Evolutionary conservation across 805 yeast genomes (phyloP).

Genomic region (Metschnikowia shivogae): DNA sequence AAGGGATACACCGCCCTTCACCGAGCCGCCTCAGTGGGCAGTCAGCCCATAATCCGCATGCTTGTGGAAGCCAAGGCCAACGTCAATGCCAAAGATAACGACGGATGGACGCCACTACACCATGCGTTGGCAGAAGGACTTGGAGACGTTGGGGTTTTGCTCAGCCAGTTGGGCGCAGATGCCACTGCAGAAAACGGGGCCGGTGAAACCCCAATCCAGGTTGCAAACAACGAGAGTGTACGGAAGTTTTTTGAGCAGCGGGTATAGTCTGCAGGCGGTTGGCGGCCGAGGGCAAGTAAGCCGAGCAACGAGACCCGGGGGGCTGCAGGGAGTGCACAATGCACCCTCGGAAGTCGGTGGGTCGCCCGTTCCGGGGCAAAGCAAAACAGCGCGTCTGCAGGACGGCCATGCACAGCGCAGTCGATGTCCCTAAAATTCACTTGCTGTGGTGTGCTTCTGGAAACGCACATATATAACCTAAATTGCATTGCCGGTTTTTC

Average conservation of each 20-base stretch:
- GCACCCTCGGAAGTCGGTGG: slow-evolving; percentile 13
- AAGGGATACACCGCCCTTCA: slow-evolving; percentile 66
- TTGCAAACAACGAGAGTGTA: slow-evolving; percentile 33
- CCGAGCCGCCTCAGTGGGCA: slow-evolving; percentile 80
- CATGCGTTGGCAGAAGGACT: slow-evolving; percentile 91
- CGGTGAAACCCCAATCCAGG: slow-evolving; percentile 43
- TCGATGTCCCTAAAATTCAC: slow-evolving; percentile 5
- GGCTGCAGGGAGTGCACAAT: slow-evolving; percentile 9
- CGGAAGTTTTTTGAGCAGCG: slow-evolving; percentile 12
- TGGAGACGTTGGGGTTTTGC: slow-evolving; percentile 63
- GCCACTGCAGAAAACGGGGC: slow-evolving; percentile 42
- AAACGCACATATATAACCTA: slow-evolving; percentile 6
- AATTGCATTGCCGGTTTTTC: neutral
- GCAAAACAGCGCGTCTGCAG: slow-evolving; percentile 18
- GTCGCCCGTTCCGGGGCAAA: slow-evolving; percentile 15
- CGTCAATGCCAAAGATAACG: slow-evolving; percentile 60
- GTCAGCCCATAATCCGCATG: slow-evolving; percentile 49
- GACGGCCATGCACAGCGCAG: slow-evolving; percentile 8
- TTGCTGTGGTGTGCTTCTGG: slow-evolving; percentile 13
- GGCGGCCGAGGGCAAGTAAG: neutral
- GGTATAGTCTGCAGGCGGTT: neutral
- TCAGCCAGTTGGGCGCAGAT: slow-evolving; percentile 71
- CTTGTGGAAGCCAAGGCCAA: slow-evolving; percentile 55
- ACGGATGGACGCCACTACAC: slow-evolving; percentile 84
- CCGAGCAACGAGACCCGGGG: neutral